Evolutionary conservation across 2,329 filamentous ascomycete genomes (phyloP).

Genomic region (Fusarium buxicola): DNA sequence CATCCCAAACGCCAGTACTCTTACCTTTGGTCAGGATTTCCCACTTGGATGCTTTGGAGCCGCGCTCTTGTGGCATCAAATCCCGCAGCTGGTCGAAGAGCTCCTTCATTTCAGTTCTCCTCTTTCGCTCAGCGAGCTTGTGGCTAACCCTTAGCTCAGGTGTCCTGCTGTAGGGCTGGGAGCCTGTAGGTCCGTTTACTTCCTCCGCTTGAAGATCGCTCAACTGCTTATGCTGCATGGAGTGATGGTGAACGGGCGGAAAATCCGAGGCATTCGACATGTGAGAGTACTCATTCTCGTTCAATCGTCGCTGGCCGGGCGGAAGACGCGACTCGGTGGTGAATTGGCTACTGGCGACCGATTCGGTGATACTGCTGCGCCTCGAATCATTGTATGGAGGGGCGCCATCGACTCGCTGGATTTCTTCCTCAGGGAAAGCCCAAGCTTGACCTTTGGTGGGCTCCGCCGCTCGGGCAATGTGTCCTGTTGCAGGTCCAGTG

Average conservation of each 20-base stretch:
- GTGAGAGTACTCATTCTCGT: conserved; percentile 68
- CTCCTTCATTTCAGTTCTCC: conserved; percentile 89
- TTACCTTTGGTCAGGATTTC: conserved; percentile 87
- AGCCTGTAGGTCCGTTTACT: conserved; percentile 60
- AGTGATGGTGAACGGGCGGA: conserved; percentile 76
- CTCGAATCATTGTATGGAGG: conserved; percentile 71
- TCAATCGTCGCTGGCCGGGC: conserved; percentile 76
- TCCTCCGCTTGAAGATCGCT: conserved; percentile 74
- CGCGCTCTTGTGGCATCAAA: conserved; percentile 82
- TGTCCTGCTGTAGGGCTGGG: conserved; percentile 84
- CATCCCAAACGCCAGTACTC: conserved; percentile 36
- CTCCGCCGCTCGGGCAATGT: conserved; percentile 77
- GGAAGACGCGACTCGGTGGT: conserved; percentile 80
- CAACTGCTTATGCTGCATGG: conserved; percentile 79
- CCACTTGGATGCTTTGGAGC: conserved; percentile 90
- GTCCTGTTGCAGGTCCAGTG: conserved; percentile 74
- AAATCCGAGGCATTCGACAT: conserved; percentile 67
- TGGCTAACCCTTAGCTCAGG: conserved; percentile 86
- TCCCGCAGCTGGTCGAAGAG: conserved; percentile 84
- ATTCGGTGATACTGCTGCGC: conserved; percentile 81
- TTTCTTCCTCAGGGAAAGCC: conserved; percentile 82
- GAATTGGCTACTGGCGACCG: conserved; percentile 82
- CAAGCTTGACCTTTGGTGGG: conserved; percentile 86
- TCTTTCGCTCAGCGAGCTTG: conserved; percentile 86
- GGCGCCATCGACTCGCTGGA: conserved; percentile 62